phyloP scores from a whole-genome alignment of 2,329 filamentous ascomycete species.

The Ascochyta pisi region DNA sequence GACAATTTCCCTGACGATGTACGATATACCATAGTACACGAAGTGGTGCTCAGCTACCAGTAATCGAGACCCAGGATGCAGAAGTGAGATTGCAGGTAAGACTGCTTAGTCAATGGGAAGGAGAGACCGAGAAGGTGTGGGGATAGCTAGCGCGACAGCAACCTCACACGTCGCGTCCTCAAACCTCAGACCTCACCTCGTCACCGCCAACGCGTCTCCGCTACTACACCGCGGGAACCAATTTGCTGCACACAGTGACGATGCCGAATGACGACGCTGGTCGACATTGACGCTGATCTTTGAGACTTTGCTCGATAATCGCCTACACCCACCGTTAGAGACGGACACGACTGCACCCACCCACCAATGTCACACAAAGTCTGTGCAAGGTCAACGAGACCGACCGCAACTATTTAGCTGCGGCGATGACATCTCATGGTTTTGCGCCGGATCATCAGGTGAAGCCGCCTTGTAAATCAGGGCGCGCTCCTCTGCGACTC shows the following conservation, averaged over 20 bases:
- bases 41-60: background rate
- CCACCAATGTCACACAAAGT: no score
- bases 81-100: background rate
- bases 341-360: no score
- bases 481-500: no score
- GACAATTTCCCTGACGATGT: conserved; percentile 3
- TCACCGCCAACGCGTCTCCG: background rate
- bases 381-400: no score
- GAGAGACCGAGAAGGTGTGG: background rate
- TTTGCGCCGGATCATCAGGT: no score
- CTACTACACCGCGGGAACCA: background rate
- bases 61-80: background rate
- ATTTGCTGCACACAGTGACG: background rate
- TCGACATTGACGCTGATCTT: background rate
- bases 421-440: no score
- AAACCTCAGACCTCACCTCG: conserved; percentile 3
- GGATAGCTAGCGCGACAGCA: background rate
- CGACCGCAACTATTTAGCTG: no score
- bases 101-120: background rate
- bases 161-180: background rate
- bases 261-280: no score
- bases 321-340: background rate
- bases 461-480: no score
- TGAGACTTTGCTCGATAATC: background rate
- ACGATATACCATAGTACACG: background rate